These are phyloP conservation scores for Triglochin maritima DNA, from an alignment of 106 monocot genomes.

Conservation along the genomic window DNA sequence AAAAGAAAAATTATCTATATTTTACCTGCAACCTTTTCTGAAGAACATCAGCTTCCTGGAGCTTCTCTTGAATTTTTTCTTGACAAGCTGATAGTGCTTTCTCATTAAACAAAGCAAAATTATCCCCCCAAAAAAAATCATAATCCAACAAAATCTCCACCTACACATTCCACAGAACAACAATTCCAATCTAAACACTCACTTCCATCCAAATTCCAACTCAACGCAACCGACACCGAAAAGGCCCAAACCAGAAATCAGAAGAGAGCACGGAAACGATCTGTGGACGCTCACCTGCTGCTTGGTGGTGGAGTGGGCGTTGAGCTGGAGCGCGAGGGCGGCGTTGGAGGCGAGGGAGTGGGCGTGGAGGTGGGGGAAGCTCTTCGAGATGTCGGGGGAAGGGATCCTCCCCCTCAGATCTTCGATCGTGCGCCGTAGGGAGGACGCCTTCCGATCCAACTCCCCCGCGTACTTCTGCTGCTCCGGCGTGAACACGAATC, in stretches of 20 bases:
- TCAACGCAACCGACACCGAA: no score
- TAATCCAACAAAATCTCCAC: no score
- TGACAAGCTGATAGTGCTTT: conserved; percentile 68
- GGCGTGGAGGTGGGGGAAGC: conserved; percentile 83
- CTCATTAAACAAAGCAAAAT: conserved; percentile 11
- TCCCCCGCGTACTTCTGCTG: conserved; percentile 65
- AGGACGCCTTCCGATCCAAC: conserved; percentile 40
- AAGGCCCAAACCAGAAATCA: no score
- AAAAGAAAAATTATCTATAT: not conserved
- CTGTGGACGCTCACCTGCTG: conserved; percentile 34
- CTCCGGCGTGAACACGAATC: conserved; percentile 43
- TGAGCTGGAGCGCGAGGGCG: conserved; percentile 72
- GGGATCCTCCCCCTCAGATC: conserved; percentile 79
- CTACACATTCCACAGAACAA: no score
- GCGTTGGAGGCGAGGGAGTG: conserved; percentile 70
- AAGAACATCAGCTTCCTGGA: conserved; percentile 42
- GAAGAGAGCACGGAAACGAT: no score
- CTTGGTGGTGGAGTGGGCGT: conserved; percentile 68
- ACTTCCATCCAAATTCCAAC: no score
- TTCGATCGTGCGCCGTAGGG: conserved; percentile 54
- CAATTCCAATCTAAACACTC: no score
- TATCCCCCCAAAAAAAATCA: no score
- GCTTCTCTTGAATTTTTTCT: conserved; percentile 66
- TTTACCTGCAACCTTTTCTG: conserved; percentile 53
- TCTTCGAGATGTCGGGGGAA: conserved; percentile 56